Evolutionary conservation across 352 stramenopile species (phyloP), one percentile per base, ranked within the genome.

Genomic region (Phytopythium kandeliae): DNA sequence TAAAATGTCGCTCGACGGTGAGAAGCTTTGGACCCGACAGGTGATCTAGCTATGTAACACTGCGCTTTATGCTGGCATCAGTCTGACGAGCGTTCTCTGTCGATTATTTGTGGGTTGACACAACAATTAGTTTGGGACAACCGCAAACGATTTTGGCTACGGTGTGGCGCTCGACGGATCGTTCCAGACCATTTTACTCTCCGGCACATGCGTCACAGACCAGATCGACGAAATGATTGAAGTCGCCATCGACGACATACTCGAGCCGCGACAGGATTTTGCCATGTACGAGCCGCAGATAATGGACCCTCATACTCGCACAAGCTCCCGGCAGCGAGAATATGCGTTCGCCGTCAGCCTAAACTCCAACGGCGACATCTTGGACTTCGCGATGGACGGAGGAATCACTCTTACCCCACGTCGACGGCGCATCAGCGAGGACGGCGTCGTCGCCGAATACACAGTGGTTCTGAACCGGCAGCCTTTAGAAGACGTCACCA

Each of bases 371-470:
- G 80, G 80, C 10, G 71, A 87, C 28, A 69, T 92, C 22, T 36
- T 86, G 16, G 78, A 92, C 55, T 87, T 78, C 30, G 63, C 78
- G 0, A 86, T 87, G 68, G 74, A 92, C 16, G 80, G 78, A 2
- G 80, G 80, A 0, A 57, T 92, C 3, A 85, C 78, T 2, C 38
- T 89, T 4, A 64, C 71, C 1, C 67, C 75, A 6, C 53, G 73
- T 44, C 57, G 79, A 15, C 61, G 69, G n/a, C 62, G 69, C 0
- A 73, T 88, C 25, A 35, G 61, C 12, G 78, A 92, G 58, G 74
- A 68, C 37, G 66, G 60, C 5, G 46, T 73, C 0, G 50, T 73
- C 9, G 78, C 78, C 9, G 69, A 85, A 41, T 92, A 88, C 60
- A 67, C 63, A 0, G 59, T 92, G 34, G 76, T 89, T 17, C 52